These are phyloP conservation scores for Neocallimastix lanati DNA, from an alignment of 192 early-diverging fungal genomes.

Conservation along the genomic window DNA sequence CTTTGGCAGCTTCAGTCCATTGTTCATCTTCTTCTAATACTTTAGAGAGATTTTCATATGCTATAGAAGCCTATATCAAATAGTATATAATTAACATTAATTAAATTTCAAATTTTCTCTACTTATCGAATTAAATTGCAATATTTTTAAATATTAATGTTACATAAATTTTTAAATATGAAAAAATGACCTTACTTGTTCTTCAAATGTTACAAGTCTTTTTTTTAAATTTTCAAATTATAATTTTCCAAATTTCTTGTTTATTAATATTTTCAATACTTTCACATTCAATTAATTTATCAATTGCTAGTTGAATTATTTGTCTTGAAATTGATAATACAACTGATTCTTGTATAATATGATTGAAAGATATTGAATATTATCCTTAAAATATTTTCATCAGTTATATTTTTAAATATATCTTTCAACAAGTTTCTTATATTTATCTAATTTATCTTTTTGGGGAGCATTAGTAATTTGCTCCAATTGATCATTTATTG, in stretches of 20 bases:
- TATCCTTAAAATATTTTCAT: too few species aligned
- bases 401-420: too few species aligned
- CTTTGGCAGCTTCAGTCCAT: constrained; percentile 68
- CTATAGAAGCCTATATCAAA: constrained; percentile 26
- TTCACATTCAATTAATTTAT: constrained; percentile 25
- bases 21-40: constrained; percentile 53
- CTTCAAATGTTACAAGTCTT: constrained; percentile 67
- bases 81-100: background rate
- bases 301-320: constrained; percentile 51
- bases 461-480: too few species aligned
- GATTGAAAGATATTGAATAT: background rate
- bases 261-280: constrained; percentile 15
- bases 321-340: constrained; percentile 60
- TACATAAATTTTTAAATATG: background rate
- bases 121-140: background rate
- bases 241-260: constrained; percentile 39
- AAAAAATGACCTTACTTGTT: constrained; percentile 29
- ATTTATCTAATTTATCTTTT: too few species aligned
- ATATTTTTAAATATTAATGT: constrained; percentile 1
- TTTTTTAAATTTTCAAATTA: constrained; percentile 49
- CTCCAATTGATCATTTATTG: too few species aligned
- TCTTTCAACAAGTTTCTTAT: too few species aligned
- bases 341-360: constrained; percentile 24
- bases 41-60: constrained; percentile 56
- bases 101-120: background rate